phyloP scores from a whole-genome alignment of 169 alveolate genomes.

The Eimeria praecox region DNA sequence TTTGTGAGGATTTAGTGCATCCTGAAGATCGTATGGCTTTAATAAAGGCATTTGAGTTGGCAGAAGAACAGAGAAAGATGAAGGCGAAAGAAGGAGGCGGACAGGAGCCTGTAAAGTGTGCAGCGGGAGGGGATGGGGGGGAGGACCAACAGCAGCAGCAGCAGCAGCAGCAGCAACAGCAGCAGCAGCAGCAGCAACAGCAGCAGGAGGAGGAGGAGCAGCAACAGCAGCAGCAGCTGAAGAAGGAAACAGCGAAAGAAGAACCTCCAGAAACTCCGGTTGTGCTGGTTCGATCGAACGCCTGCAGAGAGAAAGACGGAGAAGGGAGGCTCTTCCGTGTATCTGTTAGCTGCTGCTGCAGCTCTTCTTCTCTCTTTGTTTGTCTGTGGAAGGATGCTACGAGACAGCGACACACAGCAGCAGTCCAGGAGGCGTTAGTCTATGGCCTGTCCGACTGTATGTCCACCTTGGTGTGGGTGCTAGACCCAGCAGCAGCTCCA shows the following conservation, averaged over 20 bases:
- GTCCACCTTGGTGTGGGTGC: slow-evolving; percentile 29
- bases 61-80: background rate
- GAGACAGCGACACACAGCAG: background rate
- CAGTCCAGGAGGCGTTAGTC: slow-evolving; percentile 49
- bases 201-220: too few relatives aligned
- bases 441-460: slow-evolving; percentile 52
- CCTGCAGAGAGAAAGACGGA: background rate
- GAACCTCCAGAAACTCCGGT: background rate
- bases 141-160: slow-evolving; percentile 19
- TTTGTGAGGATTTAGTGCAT: slow-evolving; percentile 5
- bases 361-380: background rate
- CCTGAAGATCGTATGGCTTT: slow-evolving; percentile 18
- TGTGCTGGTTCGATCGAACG: background rate
- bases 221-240: background rate
- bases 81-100: too few relatives aligned
- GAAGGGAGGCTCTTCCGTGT: background rate
- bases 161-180: background rate
- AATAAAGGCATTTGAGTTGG: background rate
- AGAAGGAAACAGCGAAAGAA: background rate
- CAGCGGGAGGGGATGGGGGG: too few relatives aligned
- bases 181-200: background rate
- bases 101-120: background rate
- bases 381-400: slow-evolving; percentile 49
- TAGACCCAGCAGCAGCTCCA: background rate
- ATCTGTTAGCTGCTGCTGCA: background rate